Conservation (phyloP, 1,284 basidiomycete species). For the Termitomyces sp. region DNA sequence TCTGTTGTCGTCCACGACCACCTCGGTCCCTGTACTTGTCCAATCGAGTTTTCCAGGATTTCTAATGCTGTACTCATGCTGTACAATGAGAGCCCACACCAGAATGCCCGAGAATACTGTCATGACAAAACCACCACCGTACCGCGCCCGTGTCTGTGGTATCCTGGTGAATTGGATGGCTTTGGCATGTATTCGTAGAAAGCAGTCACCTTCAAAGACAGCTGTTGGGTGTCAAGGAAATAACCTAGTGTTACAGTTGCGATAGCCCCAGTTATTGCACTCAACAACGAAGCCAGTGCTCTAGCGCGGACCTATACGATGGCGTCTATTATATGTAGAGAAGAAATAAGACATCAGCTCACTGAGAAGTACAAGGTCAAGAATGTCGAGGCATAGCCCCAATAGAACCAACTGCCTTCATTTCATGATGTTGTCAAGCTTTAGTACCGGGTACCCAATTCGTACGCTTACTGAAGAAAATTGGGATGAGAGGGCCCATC, state of each 20-base stretch:
- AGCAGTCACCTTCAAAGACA: constrained; percentile 13
- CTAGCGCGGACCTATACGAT: constrained; percentile 16
- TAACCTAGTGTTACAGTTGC: constrained; percentile 18
- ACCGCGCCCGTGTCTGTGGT: constrained; percentile 13
- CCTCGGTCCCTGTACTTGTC: constrained; percentile 17
- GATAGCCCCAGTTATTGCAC: constrained; percentile 12
- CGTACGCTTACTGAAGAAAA: constrained; percentile 18
- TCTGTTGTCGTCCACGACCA: too few species aligned
- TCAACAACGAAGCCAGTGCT: constrained; percentile 18
- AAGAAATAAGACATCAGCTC: background rate
- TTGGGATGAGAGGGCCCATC: constrained; percentile 14
- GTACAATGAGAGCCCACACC: constrained; percentile 20
- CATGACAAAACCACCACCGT: constrained; percentile 16
- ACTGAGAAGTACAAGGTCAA: constrained; percentile 21
- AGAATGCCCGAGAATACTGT: constrained; percentile 16
- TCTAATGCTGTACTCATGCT: constrained; percentile 15
- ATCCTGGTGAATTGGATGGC: background rate
- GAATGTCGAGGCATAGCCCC: constrained; percentile 20
- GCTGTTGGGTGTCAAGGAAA: constrained; percentile 17
- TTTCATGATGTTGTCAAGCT: background rate
- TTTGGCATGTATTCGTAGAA: background rate
- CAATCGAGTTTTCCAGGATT: constrained; percentile 21
- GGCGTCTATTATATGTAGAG: background rate
- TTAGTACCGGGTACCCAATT: background rate
- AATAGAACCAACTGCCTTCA: constrained; percentile 21